Base-by-base conservation (phyloP, 495 filamentous ascomycete genomes). In the Aspergillus wentii region DNA sequence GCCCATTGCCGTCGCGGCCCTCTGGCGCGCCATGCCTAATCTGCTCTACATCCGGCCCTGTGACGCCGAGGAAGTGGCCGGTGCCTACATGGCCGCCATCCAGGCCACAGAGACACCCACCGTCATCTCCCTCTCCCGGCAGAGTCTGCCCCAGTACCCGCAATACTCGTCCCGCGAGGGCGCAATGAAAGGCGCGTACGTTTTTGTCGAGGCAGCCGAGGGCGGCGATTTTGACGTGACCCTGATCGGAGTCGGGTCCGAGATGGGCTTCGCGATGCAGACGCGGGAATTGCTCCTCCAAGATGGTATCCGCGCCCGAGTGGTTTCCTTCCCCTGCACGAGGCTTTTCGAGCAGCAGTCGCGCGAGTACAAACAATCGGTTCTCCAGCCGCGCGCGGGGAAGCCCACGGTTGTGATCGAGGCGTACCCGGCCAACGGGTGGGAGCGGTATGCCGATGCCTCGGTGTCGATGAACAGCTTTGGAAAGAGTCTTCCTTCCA, bases 11-110 rank as follows among this genome's bases (percentile, higher is more conserved):
- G 58, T 80, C 2, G 71, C 70, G 15, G 55, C 72, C 0, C 48
- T 79, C 14, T 81, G 74, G 48, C 70, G 76, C 4, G 71, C 75
- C 8, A 80, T 80, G 76, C 76, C 75, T 1, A 78, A 79, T 38
- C 44, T 80, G 1, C 57, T 75, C 10, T 76, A 76, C 50, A 74
- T 79, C 37, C 69, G 75, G 1, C 75, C 75, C 0, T 60, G 64
- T 16, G 76, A 80, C 38, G 66, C 61, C 35, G 75, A 81, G 42
- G 76, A 81, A 41, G 64, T 62, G 1, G 70, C 69, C 0, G 77
- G 75, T 8, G 76, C 77, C 3, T 78, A 60, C 56, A 65, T 68
- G 14, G 49, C 61, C 5, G 78, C 74, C 1, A 51, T 81, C n/a
- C 43, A 52, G 3, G 60, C 64, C 6, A 71, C 63, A 28, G 49